Evolutionary conservation across 2,329 filamentous ascomycete genomes (phyloP).

Genomic region (Exserohilum rostratum): DNA sequence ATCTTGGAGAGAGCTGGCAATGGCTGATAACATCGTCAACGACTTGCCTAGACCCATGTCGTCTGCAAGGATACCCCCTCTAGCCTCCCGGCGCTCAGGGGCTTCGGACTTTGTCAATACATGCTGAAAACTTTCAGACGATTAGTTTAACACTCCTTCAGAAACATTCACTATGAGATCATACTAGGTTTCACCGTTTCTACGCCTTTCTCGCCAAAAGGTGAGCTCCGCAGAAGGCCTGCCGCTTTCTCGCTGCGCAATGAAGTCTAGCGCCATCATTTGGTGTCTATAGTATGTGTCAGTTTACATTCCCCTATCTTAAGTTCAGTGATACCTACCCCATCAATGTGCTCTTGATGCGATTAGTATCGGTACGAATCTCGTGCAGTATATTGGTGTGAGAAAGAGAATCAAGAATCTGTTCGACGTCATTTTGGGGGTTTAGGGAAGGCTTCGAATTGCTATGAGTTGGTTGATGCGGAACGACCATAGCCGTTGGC

Average conservation of each 20-base stretch:
- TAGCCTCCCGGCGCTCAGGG: background rate
- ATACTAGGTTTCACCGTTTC: constrained; percentile 5
- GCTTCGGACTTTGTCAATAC: constrained; percentile 17
- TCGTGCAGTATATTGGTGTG: constrained; percentile 8
- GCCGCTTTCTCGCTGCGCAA: constrained; percentile 20
- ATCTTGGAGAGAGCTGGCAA: constrained; percentile 15
- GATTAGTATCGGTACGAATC: constrained; percentile 10
- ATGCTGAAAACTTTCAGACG: constrained; percentile 17
- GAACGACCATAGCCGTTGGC: background rate
- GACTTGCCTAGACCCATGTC: constrained; percentile 35
- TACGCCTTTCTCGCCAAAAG: constrained; percentile 9
- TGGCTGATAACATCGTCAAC: constrained; percentile 19
- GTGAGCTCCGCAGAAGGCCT: constrained; percentile 7
- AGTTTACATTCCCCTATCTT: background rate
- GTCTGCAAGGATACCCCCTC: constrained; percentile 32
- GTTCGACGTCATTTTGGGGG: constrained; percentile 1
- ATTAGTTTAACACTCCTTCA: background rate
- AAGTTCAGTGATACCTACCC: background rate
- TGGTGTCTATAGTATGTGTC: constrained; percentile 17
- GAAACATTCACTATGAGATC: background rate
- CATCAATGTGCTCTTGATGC: constrained; percentile 7
- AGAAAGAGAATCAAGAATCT: constrained; percentile 1
- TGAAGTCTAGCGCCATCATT: constrained; percentile 25
- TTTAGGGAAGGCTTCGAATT: background rate
- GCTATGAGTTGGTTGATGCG: constrained; percentile 1